Evolutionary conservation across 2,329 filamentous ascomycete genomes (phyloP).

Genomic region (Penicillium glabrum): DNA sequence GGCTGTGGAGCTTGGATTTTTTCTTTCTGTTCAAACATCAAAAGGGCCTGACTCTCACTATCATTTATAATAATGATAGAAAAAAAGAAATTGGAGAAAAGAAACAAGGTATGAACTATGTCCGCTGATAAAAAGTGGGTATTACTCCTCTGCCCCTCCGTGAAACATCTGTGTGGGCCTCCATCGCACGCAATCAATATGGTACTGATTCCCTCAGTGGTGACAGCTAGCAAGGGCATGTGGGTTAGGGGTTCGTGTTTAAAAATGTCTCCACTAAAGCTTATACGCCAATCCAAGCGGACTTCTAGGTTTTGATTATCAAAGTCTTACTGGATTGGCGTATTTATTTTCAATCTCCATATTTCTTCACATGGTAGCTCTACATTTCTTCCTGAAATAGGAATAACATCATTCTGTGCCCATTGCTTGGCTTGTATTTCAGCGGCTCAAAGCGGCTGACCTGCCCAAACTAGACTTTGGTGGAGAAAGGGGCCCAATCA

Average conservation of each 20-base stretch:
- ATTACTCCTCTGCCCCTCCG: not conserved
- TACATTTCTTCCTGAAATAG: not conserved
- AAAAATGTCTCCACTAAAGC: not conserved
- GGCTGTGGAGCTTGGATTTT: not conserved
- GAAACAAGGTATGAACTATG: constrained; percentile 7
- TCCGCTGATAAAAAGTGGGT: constrained; percentile 1
- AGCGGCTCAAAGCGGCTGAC: not conserved
- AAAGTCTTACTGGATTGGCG: not conserved
- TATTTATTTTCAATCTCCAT: not conserved
- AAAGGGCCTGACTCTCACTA: not conserved
- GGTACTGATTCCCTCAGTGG: not conserved
- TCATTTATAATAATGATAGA: constrained; percentile 2
- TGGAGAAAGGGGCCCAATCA: not conserved
- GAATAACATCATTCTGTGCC: not conserved
- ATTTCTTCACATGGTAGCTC: not conserved
- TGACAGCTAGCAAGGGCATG: constrained; percentile 1
- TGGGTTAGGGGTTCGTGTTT: not conserved
- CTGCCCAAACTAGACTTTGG: not conserved
- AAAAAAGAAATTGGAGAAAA: not conserved
- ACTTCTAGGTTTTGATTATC: not conserved
- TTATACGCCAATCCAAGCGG: not conserved
- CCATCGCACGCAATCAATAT: constrained; percentile 9
- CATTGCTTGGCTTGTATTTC: not conserved
- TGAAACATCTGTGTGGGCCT: constrained; percentile 9
- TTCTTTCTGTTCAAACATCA: not conserved